Evolutionary conservation across 495 filamentous ascomycete genomes (phyloP), one percentile per base, ranked within the genome.

Genomic region (Aspergillus cavernicola): DNA sequence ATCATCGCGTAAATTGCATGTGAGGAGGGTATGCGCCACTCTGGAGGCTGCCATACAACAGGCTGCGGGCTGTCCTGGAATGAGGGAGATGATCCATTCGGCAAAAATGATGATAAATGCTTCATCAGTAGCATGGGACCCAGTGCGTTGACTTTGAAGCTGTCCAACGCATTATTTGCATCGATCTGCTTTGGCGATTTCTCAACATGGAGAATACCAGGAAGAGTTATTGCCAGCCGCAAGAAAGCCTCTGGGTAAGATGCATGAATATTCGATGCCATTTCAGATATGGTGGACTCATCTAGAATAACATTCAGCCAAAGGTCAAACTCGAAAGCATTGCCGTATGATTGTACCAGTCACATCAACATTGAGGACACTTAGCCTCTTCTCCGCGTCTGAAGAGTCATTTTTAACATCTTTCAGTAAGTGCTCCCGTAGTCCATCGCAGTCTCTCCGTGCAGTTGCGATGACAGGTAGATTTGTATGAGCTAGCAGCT

Each of bases 61-160:
- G 53, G 26, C 2, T 48, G 11, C 2, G 28, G 51, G 39, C 10
- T 6, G 1, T 35, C 20, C 3, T 54, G 46, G 32, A 68, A 71
- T n/a, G 33, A 62, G 1, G 54, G 55, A 5, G 51, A 66, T 61
- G 53, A 72, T 56, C 63, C 78, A 70, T 28, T 72, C 59, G 88
- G 89, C 4, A 95, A 66, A 59, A 90, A 84, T 1, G 69, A 67
- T 0, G 74, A 72, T 52, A 95, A 85, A 52, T 89, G 80, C 60
- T 95, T 92, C 57, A 87, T 78, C 33, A 93, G 74, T 22, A 95
- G 66, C 32, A 95, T 60, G 0, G 87, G 88, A 0, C 88, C 88
- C 0, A 95, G 73, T 0, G 84, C 69, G 56, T 95, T 95, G 31
- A 85, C 79, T 16, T 75, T 69, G 62, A 88, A 85, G 16, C 78